These are phyloP conservation scores for Dryadomyces sulphureus DNA, from an alignment of 2,329 filamentous ascomycete genomes.

Conservation along the genomic window DNA sequence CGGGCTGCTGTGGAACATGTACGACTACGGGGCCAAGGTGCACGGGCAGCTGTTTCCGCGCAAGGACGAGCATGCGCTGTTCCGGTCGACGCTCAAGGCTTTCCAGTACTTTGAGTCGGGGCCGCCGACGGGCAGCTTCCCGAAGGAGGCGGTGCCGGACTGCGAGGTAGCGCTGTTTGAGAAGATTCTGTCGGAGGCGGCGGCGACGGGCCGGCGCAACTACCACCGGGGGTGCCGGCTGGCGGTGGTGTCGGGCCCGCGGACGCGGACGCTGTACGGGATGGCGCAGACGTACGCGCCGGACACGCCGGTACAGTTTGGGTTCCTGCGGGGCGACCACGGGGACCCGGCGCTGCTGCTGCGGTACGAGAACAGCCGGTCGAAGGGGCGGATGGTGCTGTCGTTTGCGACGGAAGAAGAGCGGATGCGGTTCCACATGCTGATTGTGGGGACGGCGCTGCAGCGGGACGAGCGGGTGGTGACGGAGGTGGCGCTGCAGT, in stretches of 20 bases:
- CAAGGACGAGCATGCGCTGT: constrained; percentile 54
- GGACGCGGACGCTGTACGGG: constrained; percentile 62
- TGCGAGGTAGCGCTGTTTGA: constrained; percentile 70
- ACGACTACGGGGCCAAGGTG: constrained; percentile 69
- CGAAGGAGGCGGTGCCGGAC: constrained; percentile 53
- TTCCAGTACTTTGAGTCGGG: constrained; percentile 72
- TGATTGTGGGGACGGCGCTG: constrained; percentile 59
- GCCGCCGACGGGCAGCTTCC: constrained; percentile 56
- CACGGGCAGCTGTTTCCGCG: constrained; percentile 55
- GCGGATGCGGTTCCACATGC: constrained; percentile 53
- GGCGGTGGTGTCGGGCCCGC: constrained; percentile 61
- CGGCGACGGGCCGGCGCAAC: constrained; percentile 56
- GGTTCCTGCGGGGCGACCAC: constrained; percentile 58
- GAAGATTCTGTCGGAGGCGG: constrained; percentile 48
- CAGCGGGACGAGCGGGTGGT: constrained; percentile 55
- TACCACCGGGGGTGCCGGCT: constrained; percentile 71
- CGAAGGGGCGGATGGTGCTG: constrained; percentile 58
- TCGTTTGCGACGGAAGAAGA: constrained; percentile 64
- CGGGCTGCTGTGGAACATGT: constrained; percentile 64
- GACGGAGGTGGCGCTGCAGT: constrained; percentile 51
- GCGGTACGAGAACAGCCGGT: constrained; percentile 50
- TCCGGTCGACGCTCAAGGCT: constrained; percentile 52
- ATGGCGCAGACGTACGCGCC: constrained; percentile 56
- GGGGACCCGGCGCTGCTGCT: constrained; percentile 56
- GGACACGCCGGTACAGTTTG: constrained; percentile 58